Evolutionary conservation across 495 filamentous ascomycete species (phyloP), one percentile per base, ranked within the genome.

Genomic region (Podospora tetraspora): DNA sequence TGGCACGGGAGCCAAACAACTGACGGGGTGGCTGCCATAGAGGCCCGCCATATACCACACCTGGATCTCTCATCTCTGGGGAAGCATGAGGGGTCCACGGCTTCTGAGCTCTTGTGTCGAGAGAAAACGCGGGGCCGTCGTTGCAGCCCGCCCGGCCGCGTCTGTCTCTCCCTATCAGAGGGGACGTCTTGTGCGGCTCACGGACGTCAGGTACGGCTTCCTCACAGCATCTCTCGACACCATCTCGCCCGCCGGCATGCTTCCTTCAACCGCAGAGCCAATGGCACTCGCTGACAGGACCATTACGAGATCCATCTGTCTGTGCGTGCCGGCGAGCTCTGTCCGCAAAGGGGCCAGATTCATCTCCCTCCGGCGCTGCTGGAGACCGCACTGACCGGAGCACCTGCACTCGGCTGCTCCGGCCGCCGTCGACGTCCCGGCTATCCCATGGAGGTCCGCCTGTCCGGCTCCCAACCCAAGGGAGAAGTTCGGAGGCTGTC

Each of bases 271-370:
- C 52, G 21, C 23, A 52, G 13, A 52, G 62, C 62, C 62, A 69
- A 69, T 69, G 37, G 63, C 22, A n/a, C 32, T 25, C 22, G 24
- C 21, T 16, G 22, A 21, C 22, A 34, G 32, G 52, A 27, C 32
- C 57, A 66, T 69, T 30, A 19, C 72, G 43, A 61, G 68, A 66
- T 69, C 58, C 64, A 43, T 16, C 63, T 25, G 68, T 74, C 70
- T 43, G 72, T 74, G 72, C 70, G 66, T 13, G 59, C 66, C 32
- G 68, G 68, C 70, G 62, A 52, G 43, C 43, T n/a, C 59, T 34
- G 23, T 56, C 63, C 57, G 19, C 57, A 57, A 56, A 61, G 65
- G 34, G 27, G 57, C 11, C 25, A 24, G 25, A 16, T 56, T 63
- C 56, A 56, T 64, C 62, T 60, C 61, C 27, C 56, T 69, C 67